These are phyloP conservation scores for Lasiosphaeria hispida DNA, from an alignment of 495 filamentous ascomycete species.

Conservation along the genomic window DNA sequence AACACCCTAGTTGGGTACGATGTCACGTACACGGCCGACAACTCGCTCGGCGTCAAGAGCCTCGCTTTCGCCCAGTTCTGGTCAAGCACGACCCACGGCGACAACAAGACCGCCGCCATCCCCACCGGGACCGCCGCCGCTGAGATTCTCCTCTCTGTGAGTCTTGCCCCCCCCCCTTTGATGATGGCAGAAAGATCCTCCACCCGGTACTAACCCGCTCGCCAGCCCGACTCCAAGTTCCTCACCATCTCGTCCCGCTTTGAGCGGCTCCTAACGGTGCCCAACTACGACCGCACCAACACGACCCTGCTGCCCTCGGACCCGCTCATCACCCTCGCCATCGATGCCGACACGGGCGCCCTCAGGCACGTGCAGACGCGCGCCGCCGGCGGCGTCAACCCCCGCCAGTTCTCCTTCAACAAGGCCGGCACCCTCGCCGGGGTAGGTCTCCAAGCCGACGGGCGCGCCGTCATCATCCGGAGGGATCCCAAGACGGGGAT, in stretches of 20 bases:
- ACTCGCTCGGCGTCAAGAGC: constrained; percentile 31
- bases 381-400: constrained; percentile 57
- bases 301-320: constrained; percentile 45
- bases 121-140: constrained; percentile 47
- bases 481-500: constrained; percentile 55
- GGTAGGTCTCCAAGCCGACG: constrained; percentile 59
- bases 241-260: constrained; percentile 62
- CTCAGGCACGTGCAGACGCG: constrained; percentile 50
- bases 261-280: constrained; percentile 48
- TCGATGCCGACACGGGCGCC: constrained; percentile 46
- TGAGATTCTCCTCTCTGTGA: constrained; percentile 60
- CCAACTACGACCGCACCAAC: constrained; percentile 44
- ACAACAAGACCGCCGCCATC: constrained; percentile 19
- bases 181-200: background rate
- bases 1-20: constrained; percentile 58
- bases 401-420: constrained; percentile 67
- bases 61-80: constrained; percentile 42
- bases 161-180: constrained; percentile 18
- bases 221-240: constrained; percentile 56
- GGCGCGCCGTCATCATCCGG: constrained; percentile 58
- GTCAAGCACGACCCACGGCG: constrained; percentile 46
- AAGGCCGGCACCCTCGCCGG: constrained; percentile 58
- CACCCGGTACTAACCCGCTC: constrained; percentile 1
- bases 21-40: constrained; percentile 51
- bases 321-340: constrained; percentile 45